Evolutionary conservation across 1,139 yeast species (phyloP).

Genomic region (Chernovozyma aurita): DNA sequence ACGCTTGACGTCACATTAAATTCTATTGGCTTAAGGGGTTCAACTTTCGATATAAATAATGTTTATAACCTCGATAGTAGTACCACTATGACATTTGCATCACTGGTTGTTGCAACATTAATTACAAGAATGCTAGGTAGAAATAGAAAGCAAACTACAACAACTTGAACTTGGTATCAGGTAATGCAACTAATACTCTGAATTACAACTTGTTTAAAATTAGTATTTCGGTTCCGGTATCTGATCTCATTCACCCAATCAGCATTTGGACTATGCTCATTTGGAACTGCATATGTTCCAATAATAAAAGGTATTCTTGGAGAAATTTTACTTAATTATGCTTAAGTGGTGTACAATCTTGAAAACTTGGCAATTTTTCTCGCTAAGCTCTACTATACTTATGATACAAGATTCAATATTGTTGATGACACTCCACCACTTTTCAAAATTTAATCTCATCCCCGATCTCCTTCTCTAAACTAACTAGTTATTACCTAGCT

Average conservation of each 20-base stretch:
- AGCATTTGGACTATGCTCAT: too few relatives aligned
- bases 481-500: too few relatives aligned
- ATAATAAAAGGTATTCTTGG: constrained; percentile 8
- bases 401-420: too few relatives aligned
- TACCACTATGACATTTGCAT: constrained; percentile 15
- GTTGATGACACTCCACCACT: too few relatives aligned
- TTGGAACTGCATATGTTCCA: neutral
- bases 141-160: too few relatives aligned
- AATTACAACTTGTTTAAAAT: constrained; percentile 15
- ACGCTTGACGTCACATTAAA: constrained; percentile 5
- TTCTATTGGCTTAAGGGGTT: neutral
- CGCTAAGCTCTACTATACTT: constrained; percentile 22
- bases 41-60: neutral
- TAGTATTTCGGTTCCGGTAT: constrained; percentile 14
- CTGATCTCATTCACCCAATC: constrained; percentile 12
- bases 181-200: constrained; percentile 2
- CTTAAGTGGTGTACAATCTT: constrained; percentile 14
- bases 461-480: too few relatives aligned
- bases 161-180: too few relatives aligned
- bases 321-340: constrained; percentile 13
- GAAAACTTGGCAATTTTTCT: constrained; percentile 12
- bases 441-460: too few relatives aligned
- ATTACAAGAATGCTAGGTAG: too few relatives aligned
- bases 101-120: too few relatives aligned
- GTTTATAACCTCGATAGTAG: constrained; percentile 18